phyloP scores from a whole-genome alignment of 495 filamentous ascomycete species.

The Podospora conica region DNA sequence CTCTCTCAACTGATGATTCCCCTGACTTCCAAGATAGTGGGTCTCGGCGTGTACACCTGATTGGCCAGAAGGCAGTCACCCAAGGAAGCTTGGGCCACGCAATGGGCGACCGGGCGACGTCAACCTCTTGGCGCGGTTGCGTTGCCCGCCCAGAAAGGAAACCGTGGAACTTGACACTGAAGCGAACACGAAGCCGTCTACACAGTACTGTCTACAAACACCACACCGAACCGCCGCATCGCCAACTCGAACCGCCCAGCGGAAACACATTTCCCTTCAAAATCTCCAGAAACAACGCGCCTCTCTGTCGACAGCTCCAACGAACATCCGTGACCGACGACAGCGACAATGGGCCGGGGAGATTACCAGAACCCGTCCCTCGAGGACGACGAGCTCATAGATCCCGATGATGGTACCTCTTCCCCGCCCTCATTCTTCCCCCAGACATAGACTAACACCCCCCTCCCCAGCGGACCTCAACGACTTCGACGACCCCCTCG shows the following conservation, averaged over 20 bases:
- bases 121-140: constrained; percentile 1
- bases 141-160: constrained; percentile 10
- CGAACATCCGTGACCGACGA: neutral
- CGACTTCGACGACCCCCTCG: constrained; percentile 87
- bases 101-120: constrained; percentile 15
- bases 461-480: constrained; percentile 59
- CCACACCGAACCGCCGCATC: neutral
- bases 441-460: neutral
- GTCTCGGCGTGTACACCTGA: neutral
- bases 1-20: neutral
- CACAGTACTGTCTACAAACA: too few relatives aligned
- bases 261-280: neutral
- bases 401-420: constrained; percentile 80
- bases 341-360: constrained; percentile 28
- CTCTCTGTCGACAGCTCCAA: neutral
- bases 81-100: constrained; percentile 28
- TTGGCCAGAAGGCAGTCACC: neutral
- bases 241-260: neutral
- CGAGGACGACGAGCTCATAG: constrained; percentile 83
- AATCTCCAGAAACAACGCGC: neutral
- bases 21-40: neutral
- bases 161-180: constrained; percentile 17
- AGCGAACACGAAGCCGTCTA: neutral
- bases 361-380: constrained; percentile 63
- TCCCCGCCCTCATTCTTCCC: neutral